Evolutionary conservation across 371 early-diverging fungal genomes (phyloP).

Genomic region (Entomophthora muscae): DNA sequence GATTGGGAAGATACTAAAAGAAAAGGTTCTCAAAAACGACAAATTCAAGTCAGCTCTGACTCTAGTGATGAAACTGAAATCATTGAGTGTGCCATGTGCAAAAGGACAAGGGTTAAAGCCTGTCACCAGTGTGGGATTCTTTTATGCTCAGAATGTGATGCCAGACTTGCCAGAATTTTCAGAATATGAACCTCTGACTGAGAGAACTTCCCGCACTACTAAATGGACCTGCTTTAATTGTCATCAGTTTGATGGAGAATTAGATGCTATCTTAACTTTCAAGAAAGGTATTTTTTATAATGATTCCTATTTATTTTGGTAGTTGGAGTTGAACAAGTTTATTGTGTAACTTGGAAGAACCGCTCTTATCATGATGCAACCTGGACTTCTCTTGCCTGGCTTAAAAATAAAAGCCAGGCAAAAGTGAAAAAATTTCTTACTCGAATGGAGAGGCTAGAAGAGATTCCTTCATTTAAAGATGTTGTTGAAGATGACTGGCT

Average conservation of each 20-base stretch:
- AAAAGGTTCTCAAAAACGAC: no score
- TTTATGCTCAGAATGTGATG: neutral
- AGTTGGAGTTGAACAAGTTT: neutral
- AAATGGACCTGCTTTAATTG: neutral
- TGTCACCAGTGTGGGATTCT: neutral
- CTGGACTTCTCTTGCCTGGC: neutral
- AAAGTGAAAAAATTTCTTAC: neutral
- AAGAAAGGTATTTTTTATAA: neutral
- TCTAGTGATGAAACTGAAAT: no score
- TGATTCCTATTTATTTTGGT: neutral
- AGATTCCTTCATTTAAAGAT: neutral
- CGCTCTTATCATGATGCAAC: neutral
- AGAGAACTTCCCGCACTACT: neutral
- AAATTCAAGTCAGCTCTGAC: no score
- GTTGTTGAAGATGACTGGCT: constrained; percentile 1
- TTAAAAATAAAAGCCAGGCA: neutral
- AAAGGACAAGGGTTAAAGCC: neutral
- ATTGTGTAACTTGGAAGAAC: neutral
- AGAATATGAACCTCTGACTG: neutral
- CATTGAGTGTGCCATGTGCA: neutral
- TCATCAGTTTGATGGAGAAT: neutral
- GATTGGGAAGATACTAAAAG: no score
- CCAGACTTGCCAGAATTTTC: neutral
- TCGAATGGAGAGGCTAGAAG: neutral
- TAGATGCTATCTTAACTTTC: neutral